Percentiles rank a stretch among this genome's conserved stretches.
Conservation (phyloP, 495 filamentous ascomycete genomes). For the Penicillium ochrochloron region DNA sequence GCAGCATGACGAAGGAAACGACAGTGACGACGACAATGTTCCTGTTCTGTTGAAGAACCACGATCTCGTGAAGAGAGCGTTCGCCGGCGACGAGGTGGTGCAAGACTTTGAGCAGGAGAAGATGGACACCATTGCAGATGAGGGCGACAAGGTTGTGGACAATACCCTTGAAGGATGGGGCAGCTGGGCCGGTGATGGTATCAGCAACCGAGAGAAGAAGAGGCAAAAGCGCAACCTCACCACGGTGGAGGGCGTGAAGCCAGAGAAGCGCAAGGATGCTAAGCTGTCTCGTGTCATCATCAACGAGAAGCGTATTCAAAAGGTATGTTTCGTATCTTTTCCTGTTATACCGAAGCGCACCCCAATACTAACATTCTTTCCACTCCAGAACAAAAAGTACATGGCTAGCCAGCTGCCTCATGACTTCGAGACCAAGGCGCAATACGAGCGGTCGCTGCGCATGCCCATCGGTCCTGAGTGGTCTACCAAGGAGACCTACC, state of each 20-base stretch:
- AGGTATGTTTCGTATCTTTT: constrained; percentile 62
- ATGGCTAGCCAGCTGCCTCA: constrained; percentile 81
- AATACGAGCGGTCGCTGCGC: constrained; percentile 89
- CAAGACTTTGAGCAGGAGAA: constrained; percentile 85
- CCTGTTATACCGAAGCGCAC: not conserved
- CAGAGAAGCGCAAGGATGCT: constrained; percentile 77
- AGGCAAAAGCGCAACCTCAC: constrained; percentile 65
- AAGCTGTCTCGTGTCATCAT: constrained; percentile 85
- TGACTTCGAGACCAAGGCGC: constrained; percentile 80
- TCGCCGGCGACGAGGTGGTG: constrained; percentile 89
- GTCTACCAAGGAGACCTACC: constrained; percentile 91
- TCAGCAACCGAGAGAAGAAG: constrained; percentile 67
- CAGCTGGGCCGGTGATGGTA: constrained; percentile 80
- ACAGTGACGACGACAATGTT: constrained; percentile 59
- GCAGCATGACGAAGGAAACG: constrained; percentile 37
- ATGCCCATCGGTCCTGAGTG: constrained; percentile 92
- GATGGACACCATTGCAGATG: constrained; percentile 68
- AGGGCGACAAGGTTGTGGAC: constrained; percentile 84
- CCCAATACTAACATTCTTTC: constrained; percentile 32
- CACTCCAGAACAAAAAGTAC: constrained; percentile 77
- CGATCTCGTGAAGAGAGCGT: constrained; percentile 80
- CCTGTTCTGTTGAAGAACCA: constrained; percentile 76
- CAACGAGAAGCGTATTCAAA: constrained; percentile 88
- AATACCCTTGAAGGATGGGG: constrained; percentile 93
- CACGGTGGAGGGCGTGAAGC: constrained; percentile 76